phyloP scores from a whole-genome alignment of 2,329 filamentous ascomycete species.

The Fusarium nematophilum region DNA sequence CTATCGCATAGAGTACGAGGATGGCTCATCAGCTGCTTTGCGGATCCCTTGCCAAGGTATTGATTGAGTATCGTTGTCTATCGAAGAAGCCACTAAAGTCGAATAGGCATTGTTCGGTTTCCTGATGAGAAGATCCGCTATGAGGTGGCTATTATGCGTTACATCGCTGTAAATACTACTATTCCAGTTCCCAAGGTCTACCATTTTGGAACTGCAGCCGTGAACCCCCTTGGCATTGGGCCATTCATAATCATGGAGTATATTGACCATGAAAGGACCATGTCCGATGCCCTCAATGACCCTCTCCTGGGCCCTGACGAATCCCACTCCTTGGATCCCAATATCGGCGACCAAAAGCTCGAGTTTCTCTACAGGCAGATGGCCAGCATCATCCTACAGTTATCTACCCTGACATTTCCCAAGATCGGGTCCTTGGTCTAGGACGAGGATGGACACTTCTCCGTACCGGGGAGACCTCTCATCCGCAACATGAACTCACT shows the following conservation, averaged over 20 bases:
- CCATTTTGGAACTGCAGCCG: slow-evolving; percentile 44
- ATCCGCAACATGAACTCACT: slow-evolving; percentile 54
- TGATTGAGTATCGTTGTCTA: not conserved
- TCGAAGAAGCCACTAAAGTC: no score
- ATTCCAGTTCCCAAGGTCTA: slow-evolving; percentile 51
- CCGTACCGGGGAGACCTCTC: slow-evolving; percentile 48
- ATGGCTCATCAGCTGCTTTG: slow-evolving; percentile 46
- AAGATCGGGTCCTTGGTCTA: slow-evolving; percentile 52
- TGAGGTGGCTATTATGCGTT: slow-evolving; percentile 51
- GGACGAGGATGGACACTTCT: slow-evolving; percentile 38
- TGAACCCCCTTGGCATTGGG: slow-evolving; percentile 49
- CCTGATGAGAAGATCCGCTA: slow-evolving; percentile 51
- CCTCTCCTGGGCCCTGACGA: slow-evolving; percentile 39
- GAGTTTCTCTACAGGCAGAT: slow-evolving; percentile 53
- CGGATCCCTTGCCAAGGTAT: slow-evolving; percentile 44
- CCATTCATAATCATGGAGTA: slow-evolving; percentile 55
- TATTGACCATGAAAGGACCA: slow-evolving; percentile 43
- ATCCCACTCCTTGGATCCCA: slow-evolving; percentile 47
- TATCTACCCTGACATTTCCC: slow-evolving; percentile 49
- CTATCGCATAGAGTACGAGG: slow-evolving; percentile 48
- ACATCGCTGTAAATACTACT: slow-evolving; percentile 46
- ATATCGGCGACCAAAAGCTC: slow-evolving; percentile 48
- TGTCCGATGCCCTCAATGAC: slow-evolving; percentile 46
- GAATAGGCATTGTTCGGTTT: slow-evolving; percentile 40
- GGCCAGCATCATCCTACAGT: slow-evolving; percentile 55